These are phyloP conservation scores for Sesbania bispinosa DNA, from an alignment of 306 rosid genomes.

Conservation along the genomic window DNA sequence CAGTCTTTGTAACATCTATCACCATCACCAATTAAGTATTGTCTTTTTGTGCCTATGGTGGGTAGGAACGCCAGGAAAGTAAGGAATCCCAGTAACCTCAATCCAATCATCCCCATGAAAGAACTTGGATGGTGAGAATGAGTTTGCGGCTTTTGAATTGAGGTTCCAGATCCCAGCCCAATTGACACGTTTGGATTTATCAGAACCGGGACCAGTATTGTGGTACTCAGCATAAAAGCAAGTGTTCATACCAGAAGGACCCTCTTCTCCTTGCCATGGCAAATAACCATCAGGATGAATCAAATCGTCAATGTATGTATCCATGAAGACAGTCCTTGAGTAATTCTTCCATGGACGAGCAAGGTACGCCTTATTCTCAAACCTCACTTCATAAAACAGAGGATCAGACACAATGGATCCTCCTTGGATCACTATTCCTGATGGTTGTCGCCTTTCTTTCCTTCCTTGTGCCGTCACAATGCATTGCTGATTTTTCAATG, in stretches of 20 bases:
- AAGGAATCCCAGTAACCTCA: not conserved
- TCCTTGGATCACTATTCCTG: constrained; percentile 48
- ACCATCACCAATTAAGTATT: not conserved
- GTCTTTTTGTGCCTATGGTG: not conserved
- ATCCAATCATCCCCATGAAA: not conserved
- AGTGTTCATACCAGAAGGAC: constrained; percentile 1
- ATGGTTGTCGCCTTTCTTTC: constrained; percentile 33
- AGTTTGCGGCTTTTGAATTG: not conserved
- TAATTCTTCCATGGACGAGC: constrained; percentile 28
- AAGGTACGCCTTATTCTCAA: constrained; percentile 13
- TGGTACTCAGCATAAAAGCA: constrained; percentile 45
- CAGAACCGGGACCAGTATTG: constrained; percentile 52
- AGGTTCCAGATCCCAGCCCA: not conserved
- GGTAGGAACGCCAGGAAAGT: not conserved
- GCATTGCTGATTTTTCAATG: constrained; percentile 41
- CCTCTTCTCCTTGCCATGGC: constrained; percentile 48
- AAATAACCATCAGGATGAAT: constrained; percentile 51
- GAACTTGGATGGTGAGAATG: not conserved
- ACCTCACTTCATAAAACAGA: constrained; percentile 6
- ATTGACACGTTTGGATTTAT: constrained; percentile 10
- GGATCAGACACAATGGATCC: constrained; percentile 38
- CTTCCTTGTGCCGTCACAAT: constrained; percentile 20
- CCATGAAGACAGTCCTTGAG: constrained; percentile 65
- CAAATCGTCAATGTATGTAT: constrained; percentile 46
- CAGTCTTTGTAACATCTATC: no score